Conservation (phyloP, 2,329 filamentous ascomycete species). For the Aureobasidium sp. region DNA sequence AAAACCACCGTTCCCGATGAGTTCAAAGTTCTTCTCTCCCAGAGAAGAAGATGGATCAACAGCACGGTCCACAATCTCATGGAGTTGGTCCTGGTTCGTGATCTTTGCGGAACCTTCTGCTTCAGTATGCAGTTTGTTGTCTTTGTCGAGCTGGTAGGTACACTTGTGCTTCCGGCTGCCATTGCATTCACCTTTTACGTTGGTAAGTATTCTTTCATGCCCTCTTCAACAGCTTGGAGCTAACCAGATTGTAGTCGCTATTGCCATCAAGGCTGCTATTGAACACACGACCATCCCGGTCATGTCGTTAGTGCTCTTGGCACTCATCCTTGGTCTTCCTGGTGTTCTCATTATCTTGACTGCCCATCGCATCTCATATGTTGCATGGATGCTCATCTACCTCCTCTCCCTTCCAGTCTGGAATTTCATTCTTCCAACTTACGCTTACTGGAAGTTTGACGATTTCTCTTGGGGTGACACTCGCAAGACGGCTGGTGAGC, state of each 20-base stretch:
- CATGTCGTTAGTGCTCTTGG: constrained; percentile 83
- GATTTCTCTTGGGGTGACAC: constrained; percentile 99
- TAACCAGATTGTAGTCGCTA: constrained; percentile 52
- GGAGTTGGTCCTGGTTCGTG: constrained; percentile 89
- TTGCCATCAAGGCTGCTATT: constrained; percentile 65
- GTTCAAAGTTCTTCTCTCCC: constrained; percentile 86
- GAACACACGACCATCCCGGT: constrained; percentile 55
- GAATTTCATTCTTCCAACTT: constrained; percentile 92
- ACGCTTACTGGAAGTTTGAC: constrained; percentile 99
- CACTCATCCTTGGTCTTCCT: constrained; percentile 84
- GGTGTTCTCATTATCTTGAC: constrained; percentile 87
- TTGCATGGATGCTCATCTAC: constrained; percentile 96
- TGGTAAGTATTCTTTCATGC: constrained; percentile 48
- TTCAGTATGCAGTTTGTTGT: constrained; percentile 99
- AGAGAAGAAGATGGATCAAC: constrained; percentile 98
- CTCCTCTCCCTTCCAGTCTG: constrained; percentile 86
- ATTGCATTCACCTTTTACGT: constrained; percentile 97
- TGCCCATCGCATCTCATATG: constrained; percentile 84
- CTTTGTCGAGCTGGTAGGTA: constrained; percentile 89
- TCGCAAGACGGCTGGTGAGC: constrained; percentile 85
- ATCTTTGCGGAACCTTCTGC: constrained; percentile 97
- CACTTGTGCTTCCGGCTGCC: constrained; percentile 86
- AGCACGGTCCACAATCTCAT: constrained; percentile 97
- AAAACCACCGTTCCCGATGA: constrained; percentile 93
- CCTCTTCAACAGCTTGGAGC: constrained; percentile 21